A percentile compares a stretch with the other conserved stretches of the same genome.
These are phyloP conservation scores for Neoboletus brunneissimus DNA, from an alignment of 768 basidiomycete genomes.

Conservation along the genomic window DNA sequence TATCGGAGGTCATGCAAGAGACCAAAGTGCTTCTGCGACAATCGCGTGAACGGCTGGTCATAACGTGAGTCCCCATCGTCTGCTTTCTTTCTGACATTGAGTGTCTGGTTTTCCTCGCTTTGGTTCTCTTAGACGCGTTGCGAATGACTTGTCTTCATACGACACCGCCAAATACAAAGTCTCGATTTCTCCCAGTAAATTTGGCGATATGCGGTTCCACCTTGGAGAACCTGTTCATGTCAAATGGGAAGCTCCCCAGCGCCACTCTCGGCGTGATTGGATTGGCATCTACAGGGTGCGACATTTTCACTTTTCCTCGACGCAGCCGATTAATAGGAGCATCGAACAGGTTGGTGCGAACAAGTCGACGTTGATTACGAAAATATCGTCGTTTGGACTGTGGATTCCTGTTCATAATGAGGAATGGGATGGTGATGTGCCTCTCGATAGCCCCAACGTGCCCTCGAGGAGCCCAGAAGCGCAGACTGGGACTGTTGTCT, in stretches of 20 bases:
- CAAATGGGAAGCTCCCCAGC: constrained; percentile 81
- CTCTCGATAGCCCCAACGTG: constrained; percentile 45
- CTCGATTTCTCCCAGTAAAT: constrained; percentile 50
- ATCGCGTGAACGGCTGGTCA: constrained; percentile 85
- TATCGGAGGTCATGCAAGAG: constrained; percentile 89
- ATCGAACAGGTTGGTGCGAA: constrained; percentile 78
- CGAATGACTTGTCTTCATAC: constrained; percentile 75
- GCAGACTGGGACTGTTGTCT: constrained; percentile 65
- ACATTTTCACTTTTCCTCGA: constrained; percentile 7
- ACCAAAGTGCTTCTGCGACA: constrained; percentile 90
- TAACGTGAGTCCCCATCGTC: constrained; percentile 61
- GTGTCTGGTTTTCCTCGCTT: neutral
- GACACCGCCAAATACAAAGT: constrained; percentile 80
- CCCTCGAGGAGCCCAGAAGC: constrained; percentile 38
- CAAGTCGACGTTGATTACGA: constrained; percentile 77
- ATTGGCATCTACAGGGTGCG: constrained; percentile 84
- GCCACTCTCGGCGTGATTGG: constrained; percentile 93
- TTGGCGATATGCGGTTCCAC: constrained; percentile 64
- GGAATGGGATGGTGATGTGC: constrained; percentile 90
- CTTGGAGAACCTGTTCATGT: constrained; percentile 88
- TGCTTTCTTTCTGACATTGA: neutral
- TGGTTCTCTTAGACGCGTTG: constrained; percentile 57
- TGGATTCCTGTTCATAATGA: constrained; percentile 92
- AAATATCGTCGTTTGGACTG: constrained; percentile 80
- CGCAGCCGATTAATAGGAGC: neutral